Evolutionary conservation across 441 rosid genomes (phyloP).

Genomic region (Gossypium trilobum): DNA sequence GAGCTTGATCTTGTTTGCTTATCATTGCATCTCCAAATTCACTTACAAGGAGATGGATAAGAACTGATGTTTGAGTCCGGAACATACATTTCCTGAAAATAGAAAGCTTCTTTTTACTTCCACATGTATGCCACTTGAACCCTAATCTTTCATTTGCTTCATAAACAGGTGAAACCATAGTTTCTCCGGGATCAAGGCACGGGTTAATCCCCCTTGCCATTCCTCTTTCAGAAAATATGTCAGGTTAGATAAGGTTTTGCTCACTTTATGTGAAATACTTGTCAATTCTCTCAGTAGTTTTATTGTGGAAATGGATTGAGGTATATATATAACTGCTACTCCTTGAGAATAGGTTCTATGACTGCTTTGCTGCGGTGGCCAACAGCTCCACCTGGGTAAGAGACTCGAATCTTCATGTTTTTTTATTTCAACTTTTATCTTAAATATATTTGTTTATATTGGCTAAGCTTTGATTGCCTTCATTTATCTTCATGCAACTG

Average conservation of each 20-base stretch:
- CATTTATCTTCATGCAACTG: constrained; percentile 19
- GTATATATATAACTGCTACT: constrained; percentile 2
- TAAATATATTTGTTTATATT: background rate
- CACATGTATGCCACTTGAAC: background rate
- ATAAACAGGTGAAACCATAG: constrained; percentile 49
- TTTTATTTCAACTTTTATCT: background rate
- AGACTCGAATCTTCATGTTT: background rate
- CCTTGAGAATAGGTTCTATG: constrained; percentile 36
- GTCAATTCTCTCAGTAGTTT: background rate
- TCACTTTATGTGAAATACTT: constrained; percentile 1
- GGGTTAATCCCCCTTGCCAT: constrained; percentile 64
- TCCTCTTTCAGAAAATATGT: constrained; percentile 53
- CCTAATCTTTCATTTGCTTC: background rate
- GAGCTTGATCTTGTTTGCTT: background rate
- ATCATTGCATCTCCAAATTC: background rate
- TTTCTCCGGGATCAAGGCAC: constrained; percentile 62
- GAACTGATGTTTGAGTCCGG: background rate
- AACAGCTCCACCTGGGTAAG: constrained; percentile 78
- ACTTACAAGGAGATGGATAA: background rate
- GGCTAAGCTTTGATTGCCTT: constrained; percentile 1
- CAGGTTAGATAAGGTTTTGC: constrained; percentile 34
- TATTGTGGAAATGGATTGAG: background rate
- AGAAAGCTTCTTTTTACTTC: background rate
- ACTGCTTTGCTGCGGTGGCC: constrained; percentile 85
- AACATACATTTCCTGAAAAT: background rate